Percentiles rank a stretch among this genome's conserved stretches.
Conservation (phyloP, 2,329 filamentous ascomycete species). For the Dryadomyces quercus-mongolicae region DNA sequence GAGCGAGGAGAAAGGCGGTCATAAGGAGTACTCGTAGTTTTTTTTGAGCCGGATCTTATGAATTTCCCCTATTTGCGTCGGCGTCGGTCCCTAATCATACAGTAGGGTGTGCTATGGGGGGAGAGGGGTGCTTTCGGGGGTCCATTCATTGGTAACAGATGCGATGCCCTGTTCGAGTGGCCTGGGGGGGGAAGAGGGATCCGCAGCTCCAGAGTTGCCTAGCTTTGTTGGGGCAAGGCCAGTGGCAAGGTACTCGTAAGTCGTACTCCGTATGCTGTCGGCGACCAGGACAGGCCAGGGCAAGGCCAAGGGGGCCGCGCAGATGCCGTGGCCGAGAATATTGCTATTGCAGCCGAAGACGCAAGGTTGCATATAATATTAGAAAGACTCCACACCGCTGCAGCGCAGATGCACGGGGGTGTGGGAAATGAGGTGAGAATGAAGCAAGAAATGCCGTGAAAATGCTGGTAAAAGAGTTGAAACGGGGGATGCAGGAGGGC, state of each 20-base stretch:
- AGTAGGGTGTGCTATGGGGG: not conserved
- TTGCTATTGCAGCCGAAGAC: constrained; percentile 8
- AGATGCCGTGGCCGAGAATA: constrained; percentile 4
- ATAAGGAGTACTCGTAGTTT: constrained; percentile 22
- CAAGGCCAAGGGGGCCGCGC: not conserved
- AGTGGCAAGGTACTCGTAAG: not conserved
- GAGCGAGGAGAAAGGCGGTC: constrained; percentile 32
- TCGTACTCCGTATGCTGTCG: not conserved
- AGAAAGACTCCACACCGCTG: constrained; percentile 3
- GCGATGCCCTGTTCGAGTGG: not conserved
- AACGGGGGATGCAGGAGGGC: not conserved
- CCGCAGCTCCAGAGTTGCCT: constrained; percentile 10
- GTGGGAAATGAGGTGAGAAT: constrained; percentile 6
- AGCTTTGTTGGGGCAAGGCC: constrained; percentile 10
- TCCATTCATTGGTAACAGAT: constrained; percentile 9
- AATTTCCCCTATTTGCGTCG: constrained; percentile 8
- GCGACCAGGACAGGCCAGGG: not conserved
- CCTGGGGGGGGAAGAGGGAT: constrained; percentile 5
- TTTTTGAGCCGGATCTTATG: not conserved
- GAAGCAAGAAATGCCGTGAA: not conserved
- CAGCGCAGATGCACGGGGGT: constrained; percentile 1
- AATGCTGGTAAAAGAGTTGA: not conserved
- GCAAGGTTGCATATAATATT: constrained; percentile 8
- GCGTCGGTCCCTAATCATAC: constrained; percentile 5
- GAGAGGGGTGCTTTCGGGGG: not conserved